A percentile compares a stretch with the other conserved stretches of the same genome.
phyloP scores from a whole-genome alignment of 176 grass and related monocot species.

The Triticum dicoccoides region DNA sequence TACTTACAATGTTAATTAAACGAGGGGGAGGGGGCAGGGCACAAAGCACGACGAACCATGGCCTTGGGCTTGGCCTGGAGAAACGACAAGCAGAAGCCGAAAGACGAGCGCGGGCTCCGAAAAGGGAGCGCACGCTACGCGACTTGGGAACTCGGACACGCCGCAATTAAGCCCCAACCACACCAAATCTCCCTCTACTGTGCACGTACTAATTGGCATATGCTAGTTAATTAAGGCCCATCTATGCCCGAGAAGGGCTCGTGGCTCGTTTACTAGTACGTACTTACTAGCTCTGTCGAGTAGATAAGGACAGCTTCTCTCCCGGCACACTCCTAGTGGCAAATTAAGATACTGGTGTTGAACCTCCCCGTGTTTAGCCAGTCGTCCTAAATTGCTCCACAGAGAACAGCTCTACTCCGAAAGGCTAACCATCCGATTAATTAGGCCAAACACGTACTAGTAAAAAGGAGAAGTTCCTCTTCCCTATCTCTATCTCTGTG shows the following conservation, averaged over 20 bases:
- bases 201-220: not conserved
- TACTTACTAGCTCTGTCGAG: not conserved
- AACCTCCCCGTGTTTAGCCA: not conserved
- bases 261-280: not conserved
- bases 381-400: too few species aligned
- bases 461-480: not conserved
- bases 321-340: not conserved
- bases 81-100: constrained; percentile 26
- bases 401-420: not conserved
- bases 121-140: not conserved
- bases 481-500: too few species aligned
- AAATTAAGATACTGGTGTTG: too few species aligned
- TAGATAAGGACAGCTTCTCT: not conserved
- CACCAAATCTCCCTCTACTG: not conserved
- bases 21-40: not conserved
- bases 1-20: not conserved
- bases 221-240: not conserved
- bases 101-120: constrained; percentile 21
- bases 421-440: not conserved
- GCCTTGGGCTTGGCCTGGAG: not conserved
- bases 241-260: not conserved
- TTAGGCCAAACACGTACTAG: not conserved
- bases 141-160: not conserved
- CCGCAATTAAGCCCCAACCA: constrained; percentile 31
- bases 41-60: constrained; percentile 7